These are phyloP conservation scores for Penicillium lagena DNA, from an alignment of 495 filamentous ascomycete genomes.

Conservation along the genomic window DNA sequence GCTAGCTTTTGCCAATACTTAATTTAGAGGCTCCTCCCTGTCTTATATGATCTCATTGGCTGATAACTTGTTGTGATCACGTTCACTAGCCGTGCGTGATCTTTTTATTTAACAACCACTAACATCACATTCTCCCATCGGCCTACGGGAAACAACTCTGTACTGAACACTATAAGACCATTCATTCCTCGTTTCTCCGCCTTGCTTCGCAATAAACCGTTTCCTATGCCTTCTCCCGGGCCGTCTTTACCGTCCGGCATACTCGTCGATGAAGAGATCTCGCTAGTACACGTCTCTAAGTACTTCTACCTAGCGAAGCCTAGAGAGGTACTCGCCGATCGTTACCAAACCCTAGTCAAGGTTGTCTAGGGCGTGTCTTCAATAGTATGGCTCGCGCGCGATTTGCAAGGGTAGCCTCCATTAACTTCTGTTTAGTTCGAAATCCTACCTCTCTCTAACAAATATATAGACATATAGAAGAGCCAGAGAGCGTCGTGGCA, in stretches of 20 bases:
- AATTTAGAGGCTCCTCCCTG: no score
- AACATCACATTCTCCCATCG: conserved; percentile 9
- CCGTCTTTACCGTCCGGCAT: conserved; percentile 20
- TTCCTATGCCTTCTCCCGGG: conserved; percentile 20
- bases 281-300: conserved; percentile 29
- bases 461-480: conserved; percentile 22
- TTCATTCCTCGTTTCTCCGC: conserved; percentile 15
- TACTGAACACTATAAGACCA: conserved; percentile 17
- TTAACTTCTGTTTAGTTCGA: conserved; percentile 10
- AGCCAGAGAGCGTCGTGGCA: conserved; percentile 31
- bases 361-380: conserved; percentile 37
- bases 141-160: conserved; percentile 12
- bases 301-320: conserved; percentile 37
- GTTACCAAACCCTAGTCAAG: conserved; percentile 35
- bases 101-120: conserved; percentile 9
- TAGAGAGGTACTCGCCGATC: conserved; percentile 32
- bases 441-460: conserved; percentile 21
- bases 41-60: no score
- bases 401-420: conserved; percentile 23
- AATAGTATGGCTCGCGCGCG: conserved; percentile 36
- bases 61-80: no score
- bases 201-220: conserved; percentile 25
- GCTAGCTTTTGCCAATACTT: no score
- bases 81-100: no score
- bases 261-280: conserved; percentile 30